Evolutionary conservation across 2,329 filamentous ascomycete species (phyloP), one percentile per base, ranked within the genome.

Genomic region (Paecilomyces sp.): DNA sequence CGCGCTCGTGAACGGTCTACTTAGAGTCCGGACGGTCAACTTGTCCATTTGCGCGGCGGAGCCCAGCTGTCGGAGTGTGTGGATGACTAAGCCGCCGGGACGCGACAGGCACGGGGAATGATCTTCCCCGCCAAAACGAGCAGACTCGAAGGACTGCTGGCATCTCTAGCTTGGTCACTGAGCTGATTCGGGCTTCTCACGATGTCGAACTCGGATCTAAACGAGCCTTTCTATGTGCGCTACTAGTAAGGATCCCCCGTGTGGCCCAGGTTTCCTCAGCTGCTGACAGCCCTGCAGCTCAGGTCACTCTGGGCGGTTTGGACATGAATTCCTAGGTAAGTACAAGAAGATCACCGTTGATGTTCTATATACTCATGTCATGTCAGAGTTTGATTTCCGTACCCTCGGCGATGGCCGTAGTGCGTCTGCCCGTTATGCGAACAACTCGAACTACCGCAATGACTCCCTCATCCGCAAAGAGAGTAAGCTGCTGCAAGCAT

Each of bases 361-460:
- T 54, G 36, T 58, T 55, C 55, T 57, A 63, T 62, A 62, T 59
- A 62, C 64, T 70, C 60, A 74, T 62, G 22, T 1, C 4, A 6
- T 13, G 24, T 11, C 67, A 97, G 93, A 99, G 77, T 99, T 99
- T 75, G 94, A 99, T 75, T 94, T 99, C 71, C 86, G 93, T 59
- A 91, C 92, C 25, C 85, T 97, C 54, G 91, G 91, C 58, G 94
- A 99, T 74, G 94, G 94, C 57, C 87, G 91, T 62, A 97, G 92
- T 73, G 94, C 94, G 7, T 90, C 94, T 57, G 92, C 93, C 33
- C 88, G 94, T 77, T 99, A 99, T 79, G 94, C 94, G 65, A 99
- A 99, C 83, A 99, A 99, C 78, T 97, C 93, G 60, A 99, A 99
- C 79, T 99, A 99, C 79, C 88, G 94, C 71, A 99, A 99, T 78